Percentiles rank a stretch among this genome's conserved stretches.
Conservation (phyloP, 148 eudicot genomes). For the Fagopyrum homotropicum region DNA sequence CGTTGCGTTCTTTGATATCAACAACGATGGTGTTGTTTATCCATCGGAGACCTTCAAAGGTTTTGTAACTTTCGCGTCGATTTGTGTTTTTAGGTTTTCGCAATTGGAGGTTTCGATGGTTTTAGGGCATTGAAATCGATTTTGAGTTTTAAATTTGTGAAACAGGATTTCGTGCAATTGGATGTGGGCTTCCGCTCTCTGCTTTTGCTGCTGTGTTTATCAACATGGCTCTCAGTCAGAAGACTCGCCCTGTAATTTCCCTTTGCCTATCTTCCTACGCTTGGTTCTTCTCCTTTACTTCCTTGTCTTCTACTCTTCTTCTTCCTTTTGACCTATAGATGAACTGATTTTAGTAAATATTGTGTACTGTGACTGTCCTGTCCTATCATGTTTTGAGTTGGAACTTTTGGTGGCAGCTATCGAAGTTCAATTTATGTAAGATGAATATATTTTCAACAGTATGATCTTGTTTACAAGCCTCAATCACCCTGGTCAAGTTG, state of each 20-base stretch:
- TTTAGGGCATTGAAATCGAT: neutral
- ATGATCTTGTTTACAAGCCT: neutral
- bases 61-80: neutral
- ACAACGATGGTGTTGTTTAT: slow-evolving; percentile 72
- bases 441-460: neutral
- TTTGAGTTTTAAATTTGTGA: neutral
- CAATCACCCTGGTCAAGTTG: neutral
- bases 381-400: neutral
- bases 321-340: neutral
- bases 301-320: neutral
- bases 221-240: slow-evolving; percentile 45
- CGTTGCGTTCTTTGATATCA: slow-evolving; percentile 60
- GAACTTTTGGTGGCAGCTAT: neutral
- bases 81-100: neutral
- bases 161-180: slow-evolving; percentile 66
- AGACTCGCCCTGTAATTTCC: slow-evolving; percentile 46
- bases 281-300: neutral
- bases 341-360: neutral
- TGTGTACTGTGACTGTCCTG: neutral
- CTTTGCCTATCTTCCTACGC: neutral
- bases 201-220: slow-evolving; percentile 34
- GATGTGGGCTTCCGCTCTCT: slow-evolving; percentile 42
- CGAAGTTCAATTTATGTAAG: neutral
- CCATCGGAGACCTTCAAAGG: slow-evolving; percentile 81
- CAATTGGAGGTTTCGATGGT: neutral